A percentile compares a stretch with the other conserved stretches of the same genome.
phyloP scores from a whole-genome alignment of 2,329 filamentous ascomycete genomes.

The Nemania sp. region DNA sequence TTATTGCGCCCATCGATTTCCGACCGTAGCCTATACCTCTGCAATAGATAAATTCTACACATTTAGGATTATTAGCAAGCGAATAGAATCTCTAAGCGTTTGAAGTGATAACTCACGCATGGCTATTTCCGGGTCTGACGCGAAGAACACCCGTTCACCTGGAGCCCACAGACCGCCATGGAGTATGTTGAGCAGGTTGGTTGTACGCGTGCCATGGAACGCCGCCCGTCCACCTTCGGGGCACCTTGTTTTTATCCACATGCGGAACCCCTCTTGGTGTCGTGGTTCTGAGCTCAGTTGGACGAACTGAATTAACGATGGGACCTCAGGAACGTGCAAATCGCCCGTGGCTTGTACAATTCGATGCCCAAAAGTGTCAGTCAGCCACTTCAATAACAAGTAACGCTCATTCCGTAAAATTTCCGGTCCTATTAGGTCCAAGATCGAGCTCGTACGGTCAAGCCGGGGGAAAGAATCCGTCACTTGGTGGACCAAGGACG shows the following conservation, averaged over 20 bases:
- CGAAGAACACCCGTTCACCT: background rate
- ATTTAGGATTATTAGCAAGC: background rate
- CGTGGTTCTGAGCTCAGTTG: background rate
- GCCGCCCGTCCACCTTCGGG: background rate
- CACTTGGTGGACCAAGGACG: background rate
- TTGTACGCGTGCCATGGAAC: conserved; percentile 20
- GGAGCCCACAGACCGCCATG: background rate
- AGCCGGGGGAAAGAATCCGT: conserved; percentile 10
- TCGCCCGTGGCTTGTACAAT: background rate
- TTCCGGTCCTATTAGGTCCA: background rate
- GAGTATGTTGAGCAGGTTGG: conserved; percentile 14
- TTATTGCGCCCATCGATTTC: background rate
- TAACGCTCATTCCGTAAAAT: background rate
- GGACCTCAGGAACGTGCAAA: conserved; percentile 2
- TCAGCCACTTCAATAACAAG: background rate
- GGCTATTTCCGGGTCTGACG: conserved; percentile 4
- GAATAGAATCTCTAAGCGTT: background rate
- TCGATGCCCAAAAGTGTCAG: background rate
- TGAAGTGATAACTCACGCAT: background rate
- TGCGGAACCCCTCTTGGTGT: background rate
- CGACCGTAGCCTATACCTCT: background rate
- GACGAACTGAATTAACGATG: background rate
- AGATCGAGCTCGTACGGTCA: background rate
- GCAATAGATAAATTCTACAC: background rate
- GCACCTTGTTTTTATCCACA: background rate